phyloP scores from a whole-genome alignment of 306 rosid genomes.

The Acacia confusa region DNA sequence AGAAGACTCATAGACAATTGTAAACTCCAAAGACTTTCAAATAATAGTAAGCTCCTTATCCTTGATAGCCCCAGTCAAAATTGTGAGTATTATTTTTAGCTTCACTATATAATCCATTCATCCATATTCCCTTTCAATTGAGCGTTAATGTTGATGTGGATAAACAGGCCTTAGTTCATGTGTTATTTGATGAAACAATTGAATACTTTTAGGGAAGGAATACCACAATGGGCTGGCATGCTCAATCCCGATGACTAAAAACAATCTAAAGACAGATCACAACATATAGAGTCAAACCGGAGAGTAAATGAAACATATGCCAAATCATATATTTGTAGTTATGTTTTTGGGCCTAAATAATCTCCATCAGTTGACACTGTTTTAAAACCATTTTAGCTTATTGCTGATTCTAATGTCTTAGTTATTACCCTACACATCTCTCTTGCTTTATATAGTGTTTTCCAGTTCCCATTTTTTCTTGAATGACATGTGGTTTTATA shows the following conservation, averaged over 20 bases:
- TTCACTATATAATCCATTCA: neutral
- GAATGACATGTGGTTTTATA: neutral
- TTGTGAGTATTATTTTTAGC: neutral
- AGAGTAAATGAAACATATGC: neutral
- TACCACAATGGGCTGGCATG: neutral
- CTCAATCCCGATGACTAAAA: neutral
- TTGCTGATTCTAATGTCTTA: neutral
- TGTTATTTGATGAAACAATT: neutral
- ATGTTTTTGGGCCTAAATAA: neutral
- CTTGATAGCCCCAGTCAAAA: neutral
- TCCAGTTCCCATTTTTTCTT: neutral
- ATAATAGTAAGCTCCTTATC: neutral
- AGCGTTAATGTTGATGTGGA: neutral
- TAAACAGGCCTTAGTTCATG: neutral
- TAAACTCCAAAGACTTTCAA: neutral
- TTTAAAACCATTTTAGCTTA: neutral
- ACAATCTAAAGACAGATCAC: neutral
- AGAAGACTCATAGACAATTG: neutral
- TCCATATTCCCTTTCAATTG: neutral
- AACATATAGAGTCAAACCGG: neutral
- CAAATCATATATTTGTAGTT: too few relatives aligned
- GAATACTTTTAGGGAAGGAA: neutral
- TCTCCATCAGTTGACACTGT: neutral
- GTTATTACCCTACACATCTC: neutral
- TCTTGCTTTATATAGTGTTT: neutral